Conservation (phyloP, 495 filamentous ascomycete species). For the Ramalina intermedia region DNA sequence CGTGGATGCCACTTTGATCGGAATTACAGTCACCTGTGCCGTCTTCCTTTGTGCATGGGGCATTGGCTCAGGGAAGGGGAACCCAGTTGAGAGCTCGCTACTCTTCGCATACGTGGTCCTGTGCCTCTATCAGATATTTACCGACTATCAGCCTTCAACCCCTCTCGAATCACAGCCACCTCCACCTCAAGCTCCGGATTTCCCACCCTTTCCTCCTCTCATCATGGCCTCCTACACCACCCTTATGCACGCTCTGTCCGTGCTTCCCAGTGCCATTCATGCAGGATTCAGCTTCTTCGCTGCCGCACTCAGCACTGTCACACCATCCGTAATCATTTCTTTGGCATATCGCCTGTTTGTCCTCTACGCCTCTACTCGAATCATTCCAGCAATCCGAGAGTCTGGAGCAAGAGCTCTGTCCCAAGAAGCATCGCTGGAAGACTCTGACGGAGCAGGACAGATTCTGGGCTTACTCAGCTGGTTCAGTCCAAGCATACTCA, state of each 20-base stretch:
- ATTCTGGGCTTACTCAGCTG: constrained; percentile 71
- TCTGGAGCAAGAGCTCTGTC: constrained; percentile 67
- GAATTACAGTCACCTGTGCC: constrained; percentile 77
- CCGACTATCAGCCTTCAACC: constrained; percentile 77
- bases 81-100: constrained; percentile 88
- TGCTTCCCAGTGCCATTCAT: constrained; percentile 68
- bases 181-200: constrained; percentile 52
- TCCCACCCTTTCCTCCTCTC: constrained; percentile 87
- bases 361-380: constrained; percentile 87
- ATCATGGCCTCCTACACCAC: constrained; percentile 99
- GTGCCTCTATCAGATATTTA: constrained; percentile 98
- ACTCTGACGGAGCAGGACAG: constrained; percentile 66
- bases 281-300: constrained; percentile 76
- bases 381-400: constrained; percentile 85
- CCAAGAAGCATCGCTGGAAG: constrained; percentile 70
- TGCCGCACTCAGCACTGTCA: constrained; percentile 82
- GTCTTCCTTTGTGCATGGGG: constrained; percentile 88
- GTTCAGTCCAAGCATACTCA: constrained; percentile 83
- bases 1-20: constrained; percentile 86
- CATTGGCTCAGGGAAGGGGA: constrained; percentile 86
- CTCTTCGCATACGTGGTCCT: constrained; percentile 94
- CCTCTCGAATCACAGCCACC: constrained; percentile 38
- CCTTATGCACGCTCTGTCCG: constrained; percentile 66
- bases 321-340: constrained; percentile 86
- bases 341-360: constrained; percentile 86